phyloP scores from a whole-genome alignment of 2,329 filamentous ascomycete genomes.

The Harringtonia lauricola region DNA sequence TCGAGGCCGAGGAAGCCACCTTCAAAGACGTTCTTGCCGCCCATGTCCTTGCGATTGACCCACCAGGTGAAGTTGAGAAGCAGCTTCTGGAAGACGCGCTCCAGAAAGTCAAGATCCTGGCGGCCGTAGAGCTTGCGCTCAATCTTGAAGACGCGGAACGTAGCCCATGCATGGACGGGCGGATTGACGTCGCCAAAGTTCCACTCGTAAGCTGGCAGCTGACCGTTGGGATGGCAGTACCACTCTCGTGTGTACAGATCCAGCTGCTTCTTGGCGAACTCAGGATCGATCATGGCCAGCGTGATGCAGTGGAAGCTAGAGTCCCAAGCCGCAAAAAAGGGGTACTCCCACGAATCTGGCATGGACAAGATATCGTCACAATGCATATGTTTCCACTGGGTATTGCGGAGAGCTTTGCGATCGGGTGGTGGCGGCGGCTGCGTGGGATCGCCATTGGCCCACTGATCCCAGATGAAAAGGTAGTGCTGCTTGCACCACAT shows the following conservation, averaged over 20 bases:
- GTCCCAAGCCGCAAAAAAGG: conserved; percentile 96
- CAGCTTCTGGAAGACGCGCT: conserved; percentile 92
- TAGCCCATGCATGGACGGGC: conserved; percentile 91
- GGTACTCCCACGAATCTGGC: conserved; percentile 98
- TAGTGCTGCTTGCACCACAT: conserved; percentile 98
- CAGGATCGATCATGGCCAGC: conserved; percentile 91
- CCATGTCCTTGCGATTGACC: conserved; percentile 91
- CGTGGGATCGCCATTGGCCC: conserved; percentile 85
- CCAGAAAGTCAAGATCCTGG: conserved; percentile 89
- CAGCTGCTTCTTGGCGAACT: conserved; percentile 96
- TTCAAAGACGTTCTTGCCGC: conserved; percentile 96
- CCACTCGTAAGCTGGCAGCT: conserved; percentile 89
- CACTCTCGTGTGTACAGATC: conserved; percentile 93
- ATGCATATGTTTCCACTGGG: conserved; percentile 89
- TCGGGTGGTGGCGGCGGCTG: conserved; percentile 76
- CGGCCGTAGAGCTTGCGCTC: conserved; percentile 94
- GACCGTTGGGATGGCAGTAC: conserved; percentile 98
- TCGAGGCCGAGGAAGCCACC: conserved; percentile 91
- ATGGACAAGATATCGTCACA: conserved; percentile 93
- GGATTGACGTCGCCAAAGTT: conserved; percentile 97
- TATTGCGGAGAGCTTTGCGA: conserved; percentile 73
- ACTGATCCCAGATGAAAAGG: conserved; percentile 94
- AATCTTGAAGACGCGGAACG: conserved; percentile 95
- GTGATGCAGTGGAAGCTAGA: conserved; percentile 95
- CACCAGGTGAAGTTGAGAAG: conserved; percentile 98